A percentile compares a stretch with the other conserved stretches of the same genome.
These are phyloP conservation scores for Mycogone perniciosa DNA, from an alignment of 2,329 filamentous ascomycete genomes.

Conservation along the genomic window DNA sequence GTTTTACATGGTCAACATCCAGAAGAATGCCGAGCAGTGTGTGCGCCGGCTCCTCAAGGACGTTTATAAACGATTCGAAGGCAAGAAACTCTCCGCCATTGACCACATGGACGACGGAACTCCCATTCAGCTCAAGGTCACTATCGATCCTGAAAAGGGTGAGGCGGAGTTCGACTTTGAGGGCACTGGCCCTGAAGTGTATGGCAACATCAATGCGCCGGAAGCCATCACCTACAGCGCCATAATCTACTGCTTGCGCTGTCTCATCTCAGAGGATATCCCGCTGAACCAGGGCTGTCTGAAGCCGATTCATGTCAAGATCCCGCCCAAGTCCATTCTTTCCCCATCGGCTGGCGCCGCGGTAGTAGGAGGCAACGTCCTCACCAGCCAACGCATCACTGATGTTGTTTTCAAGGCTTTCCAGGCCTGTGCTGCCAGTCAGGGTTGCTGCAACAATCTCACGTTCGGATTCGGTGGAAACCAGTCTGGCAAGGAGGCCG, in stretches of 20 bases:
- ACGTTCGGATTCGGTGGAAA: conserved; percentile 67
- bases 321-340: conserved; percentile 66
- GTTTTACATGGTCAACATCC: conserved; percentile 78
- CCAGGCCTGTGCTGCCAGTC: conserved; percentile 69
- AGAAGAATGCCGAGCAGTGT: conserved; percentile 69
- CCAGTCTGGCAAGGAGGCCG: conserved; percentile 28
- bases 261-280: conserved; percentile 73
- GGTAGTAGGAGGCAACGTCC: conserved; percentile 75
- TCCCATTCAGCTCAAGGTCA: conserved; percentile 67
- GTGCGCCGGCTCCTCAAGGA: conserved; percentile 68
- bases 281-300: conserved; percentile 79
- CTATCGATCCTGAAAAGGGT: conserved; percentile 66
- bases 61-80: conserved; percentile 63
- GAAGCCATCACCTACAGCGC: conserved; percentile 77
- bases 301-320: conserved; percentile 66
- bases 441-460: conserved; percentile 78
- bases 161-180: conserved; percentile 76
- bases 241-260: conserved; percentile 82
- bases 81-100: conserved; percentile 61
- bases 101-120: conserved; percentile 84
- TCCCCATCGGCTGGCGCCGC: conserved; percentile 71
- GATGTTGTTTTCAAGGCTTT: conserved; percentile 60
- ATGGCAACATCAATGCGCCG: conserved; percentile 75
- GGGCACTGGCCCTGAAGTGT: conserved; percentile 73
- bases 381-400: conserved; percentile 39